A percentile compares a stretch with the other conserved stretches of the same genome.
Conservation (phyloP, 129 eudicot species). For the Flaveria ramosissima region DNA sequence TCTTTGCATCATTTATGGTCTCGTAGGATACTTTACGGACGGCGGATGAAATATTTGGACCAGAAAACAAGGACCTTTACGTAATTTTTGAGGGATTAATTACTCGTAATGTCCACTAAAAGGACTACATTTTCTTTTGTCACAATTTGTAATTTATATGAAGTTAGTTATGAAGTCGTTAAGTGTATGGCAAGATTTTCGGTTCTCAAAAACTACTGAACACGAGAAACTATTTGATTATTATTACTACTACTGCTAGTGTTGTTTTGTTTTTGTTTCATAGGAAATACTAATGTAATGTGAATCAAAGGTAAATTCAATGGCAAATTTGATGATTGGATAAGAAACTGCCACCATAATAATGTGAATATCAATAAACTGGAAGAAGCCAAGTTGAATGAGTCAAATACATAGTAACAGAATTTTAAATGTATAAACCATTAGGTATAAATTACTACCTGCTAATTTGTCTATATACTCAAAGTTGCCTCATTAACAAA, state of each 20-base stretch:
- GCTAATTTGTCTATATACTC: neutral
- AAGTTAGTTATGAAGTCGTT: constrained; percentile 10
- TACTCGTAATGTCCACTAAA: constrained; percentile 69
- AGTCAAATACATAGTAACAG: neutral
- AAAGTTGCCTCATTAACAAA: neutral
- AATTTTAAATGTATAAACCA: neutral
- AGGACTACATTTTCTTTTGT: constrained; percentile 8
- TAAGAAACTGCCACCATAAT: neutral
- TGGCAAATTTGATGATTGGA: neutral
- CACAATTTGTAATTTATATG: constrained; percentile 10
- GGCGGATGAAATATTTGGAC: constrained; percentile 91
- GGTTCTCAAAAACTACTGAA: constrained; percentile 2
- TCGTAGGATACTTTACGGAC: constrained; percentile 74
- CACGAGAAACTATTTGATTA: constrained; percentile 1
- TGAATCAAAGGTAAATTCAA: neutral
- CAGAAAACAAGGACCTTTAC: constrained; percentile 89
- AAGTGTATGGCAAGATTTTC: neutral
- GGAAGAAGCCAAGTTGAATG: neutral
- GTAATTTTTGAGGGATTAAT: constrained; percentile 78
- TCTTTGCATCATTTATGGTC: neutral
- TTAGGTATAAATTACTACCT: neutral
- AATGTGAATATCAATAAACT: neutral
- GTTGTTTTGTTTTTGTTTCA: neutral
- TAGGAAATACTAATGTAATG: neutral
- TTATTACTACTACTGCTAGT: neutral